Percentiles rank a stretch among this genome's conserved stretches.
Evolutionary conservation across 306 rosid species (phyloP).

Genomic region (Gleditsia sinensis): DNA sequence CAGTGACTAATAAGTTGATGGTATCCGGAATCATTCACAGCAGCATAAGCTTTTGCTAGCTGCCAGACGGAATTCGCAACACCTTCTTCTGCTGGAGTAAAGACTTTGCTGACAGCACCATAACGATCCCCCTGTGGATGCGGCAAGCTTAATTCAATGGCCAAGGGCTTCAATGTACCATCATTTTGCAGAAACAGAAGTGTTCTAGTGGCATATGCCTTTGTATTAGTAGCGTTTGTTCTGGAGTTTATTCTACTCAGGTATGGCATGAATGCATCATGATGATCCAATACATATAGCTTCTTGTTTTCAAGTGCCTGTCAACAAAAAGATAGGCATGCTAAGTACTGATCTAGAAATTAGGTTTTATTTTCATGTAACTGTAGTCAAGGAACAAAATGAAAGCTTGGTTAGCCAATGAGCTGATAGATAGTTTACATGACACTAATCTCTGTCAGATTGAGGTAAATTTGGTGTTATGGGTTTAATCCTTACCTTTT

Average conservation of each 20-base stretch:
- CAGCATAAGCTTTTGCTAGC: conserved; percentile 86
- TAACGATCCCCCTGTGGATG: conserved; percentile 80
- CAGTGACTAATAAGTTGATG: conserved; percentile 95
- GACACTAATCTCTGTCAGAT: no score
- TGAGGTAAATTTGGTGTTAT: no score
- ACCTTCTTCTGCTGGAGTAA: conserved; percentile 62
- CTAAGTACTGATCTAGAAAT: not conserved
- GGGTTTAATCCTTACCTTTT: no score
- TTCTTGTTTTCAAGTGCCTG: conserved; percentile 68
- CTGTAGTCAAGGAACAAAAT: not conserved
- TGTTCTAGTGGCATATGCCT: conserved; percentile 82
- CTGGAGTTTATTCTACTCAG: conserved; percentile 70
- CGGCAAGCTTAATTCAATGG: conserved; percentile 87
- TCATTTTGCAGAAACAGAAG: conserved; percentile 71
- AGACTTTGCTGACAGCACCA: conserved; percentile 76
- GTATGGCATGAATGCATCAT: conserved; percentile 80
- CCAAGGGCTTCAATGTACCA: conserved; percentile 81
- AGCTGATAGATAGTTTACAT: no score
- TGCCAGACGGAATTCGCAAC: conserved; percentile 78
- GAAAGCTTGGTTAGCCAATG: no score
- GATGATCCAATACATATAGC: conserved; percentile 79
- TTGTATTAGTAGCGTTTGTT: conserved; percentile 81
- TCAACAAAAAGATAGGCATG: not conserved
- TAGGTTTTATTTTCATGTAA: not conserved
- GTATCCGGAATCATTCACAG: conserved; percentile 89